phyloP scores from a whole-genome alignment of 2,329 filamentous ascomycete species.

The Calonectria montana region DNA sequence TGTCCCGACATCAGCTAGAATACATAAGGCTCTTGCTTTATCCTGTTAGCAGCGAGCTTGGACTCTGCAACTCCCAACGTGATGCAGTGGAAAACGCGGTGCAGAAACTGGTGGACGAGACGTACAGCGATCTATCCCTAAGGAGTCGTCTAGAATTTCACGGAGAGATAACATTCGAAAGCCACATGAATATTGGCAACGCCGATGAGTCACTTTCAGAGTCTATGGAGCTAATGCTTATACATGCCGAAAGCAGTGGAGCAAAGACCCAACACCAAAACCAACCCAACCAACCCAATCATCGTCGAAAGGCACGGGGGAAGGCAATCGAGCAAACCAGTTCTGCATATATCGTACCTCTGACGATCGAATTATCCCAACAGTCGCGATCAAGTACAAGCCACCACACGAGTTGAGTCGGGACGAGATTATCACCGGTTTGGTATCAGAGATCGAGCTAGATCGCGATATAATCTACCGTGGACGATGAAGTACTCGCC shows the following conservation, averaged over 20 bases:
- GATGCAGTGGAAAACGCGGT: constrained; percentile 51
- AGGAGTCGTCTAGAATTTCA: constrained; percentile 43
- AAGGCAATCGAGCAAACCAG: constrained; percentile 48
- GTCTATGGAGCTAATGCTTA: too few relatives aligned
- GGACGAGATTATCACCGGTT: constrained; percentile 47
- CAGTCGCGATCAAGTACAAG: constrained; percentile 52
- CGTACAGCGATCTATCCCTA: constrained; percentile 42
- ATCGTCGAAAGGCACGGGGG: constrained; percentile 35
- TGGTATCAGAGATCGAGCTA: constrained; percentile 49
- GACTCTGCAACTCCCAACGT: constrained; percentile 48
- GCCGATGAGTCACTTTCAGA: constrained; percentile 28
- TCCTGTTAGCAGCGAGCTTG: constrained; percentile 49
- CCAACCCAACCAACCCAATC: not conserved
- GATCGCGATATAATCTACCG: constrained; percentile 48
- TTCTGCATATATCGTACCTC: constrained; percentile 40
- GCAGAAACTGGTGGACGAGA: constrained; percentile 44
- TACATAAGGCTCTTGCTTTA: constrained; percentile 44
- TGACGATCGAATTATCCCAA: constrained; percentile 33
- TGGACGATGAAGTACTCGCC: constrained; percentile 48
- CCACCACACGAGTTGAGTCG: constrained; percentile 50
- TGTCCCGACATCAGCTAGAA: constrained; percentile 47
- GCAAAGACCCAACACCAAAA: too few relatives aligned
- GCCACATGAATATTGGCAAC: constrained; percentile 48
- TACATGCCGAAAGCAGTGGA: too few relatives aligned
- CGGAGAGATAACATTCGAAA: constrained; percentile 51